Evolutionary conservation across 2,329 filamentous ascomycete genomes (phyloP), one percentile per base, ranked within the genome.

Genomic region (Pseudocercospora fijiensis): DNA sequence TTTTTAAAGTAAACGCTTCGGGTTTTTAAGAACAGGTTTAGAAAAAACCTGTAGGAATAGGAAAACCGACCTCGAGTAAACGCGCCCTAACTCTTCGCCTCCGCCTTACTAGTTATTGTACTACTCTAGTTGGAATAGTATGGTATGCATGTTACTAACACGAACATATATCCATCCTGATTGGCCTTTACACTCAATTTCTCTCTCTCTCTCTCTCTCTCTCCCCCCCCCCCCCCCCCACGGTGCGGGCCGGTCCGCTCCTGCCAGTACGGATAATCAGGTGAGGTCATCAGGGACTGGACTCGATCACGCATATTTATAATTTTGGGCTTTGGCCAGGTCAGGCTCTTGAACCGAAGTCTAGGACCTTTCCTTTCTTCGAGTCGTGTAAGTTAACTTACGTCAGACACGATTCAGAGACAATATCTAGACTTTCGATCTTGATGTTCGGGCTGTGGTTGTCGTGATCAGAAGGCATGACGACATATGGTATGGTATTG

Each of bases 81-180:
- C n/a, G n/a, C n/a, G n/a, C n/a, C n/a, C n/a, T n/a, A n/a, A n/a
- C n/a, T n/a, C n/a, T n/a, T n/a, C 49, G 28, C 49, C 49, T 53
- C 26, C 49, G 49, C 49, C 49, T 53, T 24, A 20, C n/a, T n/a
- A n/a, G n/a, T n/a, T n/a, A n/a, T n/a, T n/a, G n/a, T n/a, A n/a
- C n/a, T n/a, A n/a, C 49, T 53, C 22, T 53, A 24, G 49, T 53
- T 53, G 49, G 49, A 53, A n/a, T n/a, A n/a, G n/a, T n/a, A n/a
- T 53, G 8, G 1, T 30, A 24, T 53, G 49, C 49, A 53, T 28
- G 49, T 53, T 10, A 53, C 49, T 53, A 24, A 53, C 49, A 53
- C 49, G 49, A 53, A 24, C 49, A 53, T 24, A 53, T 53, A 18
- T 1, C 9, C 11, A 53, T n/a, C 24, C 4, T 53, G 6, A 53